phyloP scores from a whole-genome alignment of 2,329 filamentous ascomycete genomes.

The Leptographium procerum region DNA sequence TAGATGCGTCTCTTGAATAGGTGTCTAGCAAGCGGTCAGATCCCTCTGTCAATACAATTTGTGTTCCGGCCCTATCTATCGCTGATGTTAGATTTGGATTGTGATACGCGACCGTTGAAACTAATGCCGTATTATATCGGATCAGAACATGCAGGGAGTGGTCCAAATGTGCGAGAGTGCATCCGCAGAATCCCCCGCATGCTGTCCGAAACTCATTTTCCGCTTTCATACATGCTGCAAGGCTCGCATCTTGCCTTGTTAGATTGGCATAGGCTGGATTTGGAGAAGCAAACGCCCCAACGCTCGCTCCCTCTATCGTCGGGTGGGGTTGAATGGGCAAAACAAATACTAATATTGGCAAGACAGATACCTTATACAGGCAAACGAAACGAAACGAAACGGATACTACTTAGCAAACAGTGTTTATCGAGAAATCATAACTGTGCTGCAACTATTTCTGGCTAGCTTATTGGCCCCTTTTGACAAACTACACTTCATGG shows the following conservation, averaged over 20 bases:
- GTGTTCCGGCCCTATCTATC: too few relatives aligned
- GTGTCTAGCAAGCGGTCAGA: too few relatives aligned
- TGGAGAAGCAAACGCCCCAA: not conserved
- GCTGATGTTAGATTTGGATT: too few relatives aligned
- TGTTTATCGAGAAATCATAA: too few relatives aligned
- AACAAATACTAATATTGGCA: not conserved
- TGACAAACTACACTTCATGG: not conserved
- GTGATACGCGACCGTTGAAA: too few relatives aligned
- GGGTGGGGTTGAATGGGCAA: not conserved
- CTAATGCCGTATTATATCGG: too few relatives aligned
- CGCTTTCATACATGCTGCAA: not conserved
- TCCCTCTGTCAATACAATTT: too few relatives aligned
- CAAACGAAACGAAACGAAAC: too few relatives aligned
- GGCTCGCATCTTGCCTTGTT: not conserved
- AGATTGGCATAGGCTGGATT: not conserved
- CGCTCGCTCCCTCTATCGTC: not conserved
- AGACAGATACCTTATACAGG: not conserved
- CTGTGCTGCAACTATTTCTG: not conserved
- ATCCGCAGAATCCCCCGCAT: not conserved
- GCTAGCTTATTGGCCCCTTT: not conserved
- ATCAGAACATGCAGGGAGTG: too few relatives aligned
- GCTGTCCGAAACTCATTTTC: not conserved
- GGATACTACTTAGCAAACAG: not conserved
- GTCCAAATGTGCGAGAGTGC: not conserved
- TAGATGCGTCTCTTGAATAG: not conserved